Evolutionary conservation across 2,329 filamentous ascomycete genomes (phyloP).

Genomic region (Capronia coronata): DNA sequence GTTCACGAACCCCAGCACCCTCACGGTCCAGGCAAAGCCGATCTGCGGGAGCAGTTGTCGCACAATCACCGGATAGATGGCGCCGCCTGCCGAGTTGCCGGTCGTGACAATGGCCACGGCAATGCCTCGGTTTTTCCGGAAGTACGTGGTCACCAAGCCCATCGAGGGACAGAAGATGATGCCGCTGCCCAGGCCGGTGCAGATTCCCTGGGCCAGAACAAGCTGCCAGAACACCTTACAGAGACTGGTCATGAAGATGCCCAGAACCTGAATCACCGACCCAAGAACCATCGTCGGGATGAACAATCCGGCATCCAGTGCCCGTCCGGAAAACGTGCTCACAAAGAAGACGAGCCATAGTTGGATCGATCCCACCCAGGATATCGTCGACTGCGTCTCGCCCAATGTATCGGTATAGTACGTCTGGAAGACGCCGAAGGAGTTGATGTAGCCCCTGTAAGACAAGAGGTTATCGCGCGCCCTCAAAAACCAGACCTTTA

Average conservation of each 20-base stretch:
- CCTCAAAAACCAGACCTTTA: background rate
- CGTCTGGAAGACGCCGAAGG: slow-evolving; percentile 53
- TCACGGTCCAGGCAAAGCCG: slow-evolving; percentile 61
- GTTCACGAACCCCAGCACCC: slow-evolving; percentile 56
- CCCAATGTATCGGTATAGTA: slow-evolving; percentile 43
- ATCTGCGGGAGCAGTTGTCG: slow-evolving; percentile 52
- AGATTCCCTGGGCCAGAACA: slow-evolving; percentile 49
- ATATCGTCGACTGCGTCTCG: slow-evolving; percentile 43
- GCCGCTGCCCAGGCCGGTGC: slow-evolving; percentile 51
- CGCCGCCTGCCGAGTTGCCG: slow-evolving; percentile 56
- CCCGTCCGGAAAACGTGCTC: slow-evolving; percentile 47
- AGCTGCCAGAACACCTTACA: slow-evolving; percentile 46
- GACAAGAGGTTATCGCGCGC: background rate
- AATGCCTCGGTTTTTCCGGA: slow-evolving; percentile 51
- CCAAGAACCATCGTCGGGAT: slow-evolving; percentile 40
- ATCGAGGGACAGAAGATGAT: slow-evolving; percentile 51
- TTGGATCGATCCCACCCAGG: slow-evolving; percentile 49
- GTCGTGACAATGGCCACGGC: slow-evolving; percentile 55
- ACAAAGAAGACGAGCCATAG: slow-evolving; percentile 46
- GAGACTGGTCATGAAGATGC: slow-evolving; percentile 48
- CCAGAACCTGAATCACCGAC: slow-evolving; percentile 40
- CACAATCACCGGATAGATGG: slow-evolving; percentile 56
- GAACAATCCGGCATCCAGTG: slow-evolving; percentile 49
- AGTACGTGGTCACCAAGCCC: slow-evolving; percentile 55
- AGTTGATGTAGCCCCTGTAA: slow-evolving; percentile 41